phyloP scores from a whole-genome alignment of 495 filamentous ascomycete species.

The Penicillium roqueforti region DNA sequence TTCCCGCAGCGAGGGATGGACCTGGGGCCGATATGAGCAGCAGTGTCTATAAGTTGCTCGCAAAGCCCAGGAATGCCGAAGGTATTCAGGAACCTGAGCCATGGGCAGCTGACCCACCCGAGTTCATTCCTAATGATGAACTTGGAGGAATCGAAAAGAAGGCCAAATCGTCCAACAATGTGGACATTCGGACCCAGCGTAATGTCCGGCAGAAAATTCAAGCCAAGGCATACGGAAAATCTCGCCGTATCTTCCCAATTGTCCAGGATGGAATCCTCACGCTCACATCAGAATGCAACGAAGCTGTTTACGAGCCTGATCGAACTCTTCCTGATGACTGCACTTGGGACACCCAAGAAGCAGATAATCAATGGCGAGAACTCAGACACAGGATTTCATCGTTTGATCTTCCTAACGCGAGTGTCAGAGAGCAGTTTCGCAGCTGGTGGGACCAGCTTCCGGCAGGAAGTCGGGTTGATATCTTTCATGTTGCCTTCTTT shows the following conservation, averaged over 20 bases:
- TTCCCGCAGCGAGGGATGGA: constrained; percentile 1
- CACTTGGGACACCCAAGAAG: neutral
- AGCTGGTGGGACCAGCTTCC: constrained; percentile 26
- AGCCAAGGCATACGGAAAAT: neutral
- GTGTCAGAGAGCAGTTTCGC: constrained; percentile 3
- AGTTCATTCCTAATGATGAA: neutral
- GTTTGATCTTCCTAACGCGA: neutral
- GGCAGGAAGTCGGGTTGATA: constrained; percentile 13
- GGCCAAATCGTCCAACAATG: neutral
- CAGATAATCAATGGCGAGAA: neutral
- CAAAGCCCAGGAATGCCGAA: neutral
- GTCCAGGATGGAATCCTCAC: neutral
- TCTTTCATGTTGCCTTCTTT: constrained; percentile 32
- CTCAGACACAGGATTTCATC: neutral
- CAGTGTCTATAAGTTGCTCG: constrained; percentile 12
- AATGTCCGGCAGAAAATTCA: neutral
- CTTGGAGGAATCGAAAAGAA: neutral
- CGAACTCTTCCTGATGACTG: neutral
- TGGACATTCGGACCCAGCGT: neutral
- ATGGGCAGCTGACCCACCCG: neutral
- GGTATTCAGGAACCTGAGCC: neutral
- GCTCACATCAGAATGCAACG: neutral
- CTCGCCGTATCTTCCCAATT: neutral
- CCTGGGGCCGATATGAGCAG: constrained; percentile 6
- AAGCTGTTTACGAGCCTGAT: neutral